Conservation (phyloP, 75 land plant species). For the Ceratopteris richardii region DNA sequence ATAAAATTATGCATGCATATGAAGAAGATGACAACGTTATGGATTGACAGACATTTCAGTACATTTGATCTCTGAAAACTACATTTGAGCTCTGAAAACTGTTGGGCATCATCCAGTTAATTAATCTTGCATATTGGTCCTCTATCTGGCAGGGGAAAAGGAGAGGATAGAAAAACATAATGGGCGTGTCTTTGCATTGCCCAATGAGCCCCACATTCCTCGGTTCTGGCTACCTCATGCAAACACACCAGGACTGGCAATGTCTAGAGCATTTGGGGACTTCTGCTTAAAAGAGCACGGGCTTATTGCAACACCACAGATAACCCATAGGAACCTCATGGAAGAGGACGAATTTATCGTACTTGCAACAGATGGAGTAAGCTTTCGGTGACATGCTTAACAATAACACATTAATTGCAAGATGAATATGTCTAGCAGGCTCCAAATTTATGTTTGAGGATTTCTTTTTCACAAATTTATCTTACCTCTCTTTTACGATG, state of each 20-base stretch:
- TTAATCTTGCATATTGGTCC: too few species aligned
- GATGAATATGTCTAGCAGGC: background rate
- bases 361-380: slow-evolving; percentile 69
- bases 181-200: slow-evolving; percentile 50
- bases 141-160: slow-evolving; percentile 49
- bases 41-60: too few species aligned
- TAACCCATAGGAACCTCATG: slow-evolving; percentile 36
- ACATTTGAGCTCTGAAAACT: too few species aligned
- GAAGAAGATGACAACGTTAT: too few species aligned
- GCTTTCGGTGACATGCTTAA: background rate
- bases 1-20: too few species aligned
- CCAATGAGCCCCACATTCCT: slow-evolving; percentile 48
- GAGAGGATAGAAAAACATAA: slow-evolving; percentile 45
- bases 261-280: slow-evolving; percentile 69
- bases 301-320: slow-evolving; percentile 45
- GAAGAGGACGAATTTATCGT: slow-evolving; percentile 51
- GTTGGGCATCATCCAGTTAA: too few species aligned
- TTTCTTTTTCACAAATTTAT: too few species aligned
- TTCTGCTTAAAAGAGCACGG: slow-evolving; percentile 69
- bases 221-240: slow-evolving; percentile 59
- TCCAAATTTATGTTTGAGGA: background rate
- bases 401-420: background rate
- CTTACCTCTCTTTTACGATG: background rate
- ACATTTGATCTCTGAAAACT: too few species aligned
- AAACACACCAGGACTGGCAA: slow-evolving; percentile 61